Conservation (phyloP, 768 basidiomycete species). For the Atractiella rhizophila region DNA sequence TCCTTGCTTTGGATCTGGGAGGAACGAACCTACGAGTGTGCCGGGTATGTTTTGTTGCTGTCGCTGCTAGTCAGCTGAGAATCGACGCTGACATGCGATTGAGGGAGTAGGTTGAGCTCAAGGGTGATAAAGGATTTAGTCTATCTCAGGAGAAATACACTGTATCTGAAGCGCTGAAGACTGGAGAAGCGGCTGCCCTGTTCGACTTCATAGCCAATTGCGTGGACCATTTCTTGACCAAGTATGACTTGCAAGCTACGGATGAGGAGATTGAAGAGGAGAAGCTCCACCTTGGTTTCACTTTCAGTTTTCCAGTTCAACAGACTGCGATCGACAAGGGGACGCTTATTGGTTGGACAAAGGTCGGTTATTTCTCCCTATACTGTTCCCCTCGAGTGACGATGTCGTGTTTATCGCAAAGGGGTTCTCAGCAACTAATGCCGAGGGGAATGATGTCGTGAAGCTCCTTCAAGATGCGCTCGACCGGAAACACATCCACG, state of each 20-base stretch:
- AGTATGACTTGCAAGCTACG: conserved; percentile 24
- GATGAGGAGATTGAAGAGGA: conserved; percentile 17
- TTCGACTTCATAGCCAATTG: conserved; percentile 97
- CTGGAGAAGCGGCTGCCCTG: conserved; percentile 59
- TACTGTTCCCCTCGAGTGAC: too few species aligned
- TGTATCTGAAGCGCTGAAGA: conserved; percentile 77
- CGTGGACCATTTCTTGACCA: conserved; percentile 78
- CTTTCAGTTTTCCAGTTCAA: conserved; percentile 65
- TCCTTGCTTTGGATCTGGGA: conserved; percentile 84
- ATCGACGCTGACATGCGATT: conserved; percentile 68
- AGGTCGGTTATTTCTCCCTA: conserved; percentile 5
- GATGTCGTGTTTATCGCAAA: conserved; percentile 27
- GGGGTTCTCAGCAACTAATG: conserved; percentile 78
- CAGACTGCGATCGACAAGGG: conserved; percentile 80
- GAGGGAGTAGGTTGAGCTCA: conserved; percentile 71
- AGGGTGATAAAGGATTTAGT: conserved; percentile 66
- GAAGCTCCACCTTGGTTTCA: conserved; percentile 50
- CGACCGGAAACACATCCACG: conserved; percentile 71
- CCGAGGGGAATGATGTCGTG: conserved; percentile 68
- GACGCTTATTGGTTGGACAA: conserved; percentile 45
- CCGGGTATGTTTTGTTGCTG: not conserved
- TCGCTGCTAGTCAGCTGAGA: not conserved
- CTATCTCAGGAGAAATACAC: conserved; percentile 90
- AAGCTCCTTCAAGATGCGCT: conserved; percentile 74
- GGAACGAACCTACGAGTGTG: conserved; percentile 76